Conservation (phyloP, 805 yeast genomes). For the Saccharomycopsis amapae region DNA sequence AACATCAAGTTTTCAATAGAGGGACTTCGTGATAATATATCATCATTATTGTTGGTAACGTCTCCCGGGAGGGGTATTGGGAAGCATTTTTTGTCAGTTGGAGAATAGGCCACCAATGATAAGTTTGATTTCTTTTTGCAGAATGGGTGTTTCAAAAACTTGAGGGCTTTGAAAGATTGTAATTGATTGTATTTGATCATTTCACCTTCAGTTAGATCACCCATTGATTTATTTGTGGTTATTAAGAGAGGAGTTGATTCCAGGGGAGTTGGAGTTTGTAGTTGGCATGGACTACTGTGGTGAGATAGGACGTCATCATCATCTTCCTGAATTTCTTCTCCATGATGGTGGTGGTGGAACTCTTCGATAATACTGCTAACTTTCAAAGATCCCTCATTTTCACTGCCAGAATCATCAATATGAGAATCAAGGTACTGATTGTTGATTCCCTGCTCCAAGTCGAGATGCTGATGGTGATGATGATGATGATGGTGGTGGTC, state of each 20-base stretch:
- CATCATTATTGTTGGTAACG: too few species aligned
- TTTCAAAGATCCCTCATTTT: too few species aligned
- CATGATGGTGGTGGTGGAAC: too few species aligned
- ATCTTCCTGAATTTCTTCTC: too few species aligned
- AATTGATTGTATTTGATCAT: constrained; percentile 13
- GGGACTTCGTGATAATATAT: too few species aligned
- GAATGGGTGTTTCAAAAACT: constrained; percentile 18
- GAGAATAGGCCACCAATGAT: constrained; percentile 11
- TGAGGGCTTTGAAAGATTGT: constrained; percentile 15
- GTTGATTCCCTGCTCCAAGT: background rate
- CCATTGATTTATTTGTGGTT: too few species aligned
- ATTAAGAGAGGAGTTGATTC: too few species aligned
- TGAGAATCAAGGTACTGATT: constrained; percentile 8
- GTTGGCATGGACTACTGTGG: too few species aligned
- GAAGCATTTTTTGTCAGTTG: constrained; percentile 3
- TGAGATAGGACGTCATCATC: too few species aligned
- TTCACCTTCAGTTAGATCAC: background rate
- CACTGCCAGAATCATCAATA: constrained; percentile 12
- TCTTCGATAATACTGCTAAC: too few species aligned
- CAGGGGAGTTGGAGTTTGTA: too few species aligned
- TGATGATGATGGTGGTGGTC: constrained; percentile 22
- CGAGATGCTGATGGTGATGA: constrained; percentile 16
- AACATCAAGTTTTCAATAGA: constrained; percentile 17
- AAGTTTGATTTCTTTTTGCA: constrained; percentile 4
- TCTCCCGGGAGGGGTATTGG: too few species aligned